These are phyloP conservation scores for Ophioceras dolichostomum DNA, from an alignment of 2,329 filamentous ascomycete species.

Conservation along the genomic window DNA sequence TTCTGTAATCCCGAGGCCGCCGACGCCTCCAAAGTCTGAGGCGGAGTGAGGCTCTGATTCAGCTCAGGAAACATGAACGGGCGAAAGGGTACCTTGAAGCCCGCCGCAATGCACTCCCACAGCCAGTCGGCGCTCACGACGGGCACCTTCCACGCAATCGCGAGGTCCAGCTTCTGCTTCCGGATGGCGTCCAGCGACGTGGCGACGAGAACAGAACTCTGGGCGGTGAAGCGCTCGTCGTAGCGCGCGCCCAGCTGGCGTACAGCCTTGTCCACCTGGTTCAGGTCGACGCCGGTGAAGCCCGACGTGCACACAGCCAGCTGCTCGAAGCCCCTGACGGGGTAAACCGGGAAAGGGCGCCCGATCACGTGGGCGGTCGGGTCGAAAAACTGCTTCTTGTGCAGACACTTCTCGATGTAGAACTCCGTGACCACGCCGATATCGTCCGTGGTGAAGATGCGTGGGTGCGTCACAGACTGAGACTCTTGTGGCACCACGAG, in stretches of 20 bases:
- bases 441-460: conserved; percentile 21
- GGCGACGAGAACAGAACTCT: conserved; percentile 69
- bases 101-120: conserved; percentile 61
- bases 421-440: conserved; percentile 66
- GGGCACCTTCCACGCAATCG: conserved; percentile 62
- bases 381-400: conserved; percentile 58
- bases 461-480: conserved; percentile 30
- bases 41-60: conserved; percentile 14
- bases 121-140: conserved; percentile 78
- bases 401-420: conserved; percentile 83
- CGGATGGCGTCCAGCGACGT: conserved; percentile 43
- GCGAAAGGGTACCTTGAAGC: conserved; percentile 31
- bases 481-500: conserved; percentile 43
- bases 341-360: conserved; percentile 61
- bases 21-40: conserved; percentile 5
- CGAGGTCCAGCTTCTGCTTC: conserved; percentile 69
- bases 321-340: conserved; percentile 55
- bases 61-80: conserved; percentile 35
- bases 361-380: conserved; percentile 63
- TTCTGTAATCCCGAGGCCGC: not conserved
- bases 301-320: conserved; percentile 69
- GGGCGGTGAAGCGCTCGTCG: conserved; percentile 60
- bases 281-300: conserved; percentile 72
- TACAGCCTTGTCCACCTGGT: conserved; percentile 71
- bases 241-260: conserved; percentile 69